phyloP scores from a whole-genome alignment of 169 alveolate species.

The Cryptosporidium felis region DNA sequence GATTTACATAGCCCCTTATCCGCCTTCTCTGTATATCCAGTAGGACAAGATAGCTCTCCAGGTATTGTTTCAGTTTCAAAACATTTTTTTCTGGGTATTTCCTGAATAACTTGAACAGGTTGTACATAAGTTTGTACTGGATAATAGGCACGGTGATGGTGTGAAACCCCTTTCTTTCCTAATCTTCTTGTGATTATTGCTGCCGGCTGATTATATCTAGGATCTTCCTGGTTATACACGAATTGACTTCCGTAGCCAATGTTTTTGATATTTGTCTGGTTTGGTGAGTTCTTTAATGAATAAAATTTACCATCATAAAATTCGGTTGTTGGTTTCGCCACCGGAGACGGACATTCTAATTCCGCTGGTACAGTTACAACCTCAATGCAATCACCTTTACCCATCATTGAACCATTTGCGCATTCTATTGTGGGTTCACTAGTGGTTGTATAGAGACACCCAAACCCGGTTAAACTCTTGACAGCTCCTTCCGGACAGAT shows the following conservation, averaged over 20 bases:
- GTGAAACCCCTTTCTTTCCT: conserved; percentile 51
- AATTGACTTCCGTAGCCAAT: conserved; percentile 38
- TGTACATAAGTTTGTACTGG: conserved; percentile 36
- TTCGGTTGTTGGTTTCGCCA: conserved; percentile 5
- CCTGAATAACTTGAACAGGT: conserved; percentile 5
- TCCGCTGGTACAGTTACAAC: conserved; percentile 68
- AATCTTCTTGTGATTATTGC: conserved; percentile 47
- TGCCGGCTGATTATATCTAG: conserved; percentile 13
- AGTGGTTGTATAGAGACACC: conserved; percentile 39
- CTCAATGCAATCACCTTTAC: conserved; percentile 53
- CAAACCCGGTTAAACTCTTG: conserved; percentile 26
- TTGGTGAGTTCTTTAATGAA: conserved; percentile 17
- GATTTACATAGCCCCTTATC: conserved; percentile 60
- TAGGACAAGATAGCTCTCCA: conserved; percentile 43
- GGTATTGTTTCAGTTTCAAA: conserved; percentile 34
- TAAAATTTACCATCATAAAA: conserved; percentile 47
- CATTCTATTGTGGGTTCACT: conserved; percentile 46
- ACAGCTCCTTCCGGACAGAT: conserved; percentile 56
- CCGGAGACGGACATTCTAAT: conserved; percentile 33
- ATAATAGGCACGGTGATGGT: conserved; percentile 49
- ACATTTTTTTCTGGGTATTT: conserved; percentile 45
- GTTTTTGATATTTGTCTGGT: neutral
- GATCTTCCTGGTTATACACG: conserved; percentile 10
- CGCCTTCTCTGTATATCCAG: conserved; percentile 35
- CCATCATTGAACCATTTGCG: conserved; percentile 51